These are phyloP conservation scores for Fusarium aywerte DNA, from an alignment of 2,329 filamentous ascomycete genomes.

Conservation along the genomic window DNA sequence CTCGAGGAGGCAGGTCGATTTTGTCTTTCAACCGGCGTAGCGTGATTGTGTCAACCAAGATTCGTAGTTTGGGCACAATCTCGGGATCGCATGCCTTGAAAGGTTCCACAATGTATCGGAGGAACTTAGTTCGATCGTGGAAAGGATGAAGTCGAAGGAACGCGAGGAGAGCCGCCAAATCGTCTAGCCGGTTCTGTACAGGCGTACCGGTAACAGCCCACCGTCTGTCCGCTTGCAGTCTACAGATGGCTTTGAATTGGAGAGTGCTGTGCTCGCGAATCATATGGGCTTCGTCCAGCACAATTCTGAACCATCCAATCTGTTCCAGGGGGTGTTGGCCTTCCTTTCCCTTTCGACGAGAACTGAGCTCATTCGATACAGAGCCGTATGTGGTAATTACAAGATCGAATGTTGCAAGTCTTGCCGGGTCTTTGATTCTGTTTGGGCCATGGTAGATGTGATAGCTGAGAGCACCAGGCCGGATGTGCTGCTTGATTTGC, in stretches of 20 bases:
- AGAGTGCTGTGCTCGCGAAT: constrained; percentile 87
- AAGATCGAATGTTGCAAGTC: constrained; percentile 79
- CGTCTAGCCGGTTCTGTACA: constrained; percentile 92
- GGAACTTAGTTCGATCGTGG: constrained; percentile 79
- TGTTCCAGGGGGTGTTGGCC: constrained; percentile 75
- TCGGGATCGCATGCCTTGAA: constrained; percentile 89
- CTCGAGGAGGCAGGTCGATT: constrained; percentile 80
- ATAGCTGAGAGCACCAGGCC: constrained; percentile 70
- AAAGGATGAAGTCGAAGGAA: constrained; percentile 90
- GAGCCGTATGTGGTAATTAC: constrained; percentile 95
- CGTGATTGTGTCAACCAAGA: constrained; percentile 94
- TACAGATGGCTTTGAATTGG: constrained; percentile 86
- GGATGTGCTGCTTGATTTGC: constrained; percentile 86
- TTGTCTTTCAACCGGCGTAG: constrained; percentile 91
- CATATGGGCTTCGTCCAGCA: constrained; percentile 93
- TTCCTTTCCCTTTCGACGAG: constrained; percentile 69
- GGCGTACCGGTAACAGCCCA: constrained; percentile 99
- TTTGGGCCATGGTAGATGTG: constrained; percentile 89
- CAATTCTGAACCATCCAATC: constrained; percentile 92
- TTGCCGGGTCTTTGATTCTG: constrained; percentile 74
- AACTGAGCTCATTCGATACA: constrained; percentile 79
- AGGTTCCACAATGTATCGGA: constrained; percentile 81
- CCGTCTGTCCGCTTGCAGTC: constrained; percentile 79
- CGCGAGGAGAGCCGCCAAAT: constrained; percentile 85
- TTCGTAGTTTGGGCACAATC: constrained; percentile 84